Evolutionary conservation across 768 basidiomycete genomes (phyloP).

Genomic region (Mycena galopus): DNA sequence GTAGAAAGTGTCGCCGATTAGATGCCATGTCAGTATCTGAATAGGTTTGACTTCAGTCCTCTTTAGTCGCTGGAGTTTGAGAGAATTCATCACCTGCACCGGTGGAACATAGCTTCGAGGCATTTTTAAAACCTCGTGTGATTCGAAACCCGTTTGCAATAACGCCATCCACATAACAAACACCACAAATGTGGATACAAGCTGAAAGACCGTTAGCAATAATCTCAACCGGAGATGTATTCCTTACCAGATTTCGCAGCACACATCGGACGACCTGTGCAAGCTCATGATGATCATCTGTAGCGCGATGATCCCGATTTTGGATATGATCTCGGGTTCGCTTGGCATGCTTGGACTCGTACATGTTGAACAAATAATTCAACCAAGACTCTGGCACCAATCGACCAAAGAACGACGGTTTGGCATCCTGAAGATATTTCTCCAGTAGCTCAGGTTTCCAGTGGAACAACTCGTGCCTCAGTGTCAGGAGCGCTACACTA

Average conservation of each 20-base stretch:
- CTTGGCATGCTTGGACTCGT: constrained; percentile 19
- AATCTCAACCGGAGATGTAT: not conserved
- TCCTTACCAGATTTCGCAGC: constrained; percentile 8
- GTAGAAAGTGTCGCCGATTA: constrained; percentile 23
- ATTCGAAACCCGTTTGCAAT: constrained; percentile 24
- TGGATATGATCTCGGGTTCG: constrained; percentile 21
- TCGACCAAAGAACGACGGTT: constrained; percentile 12
- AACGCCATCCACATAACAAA: constrained; percentile 23
- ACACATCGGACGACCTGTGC: constrained; percentile 10
- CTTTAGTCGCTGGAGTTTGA: not conserved
- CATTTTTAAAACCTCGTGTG: constrained; percentile 8
- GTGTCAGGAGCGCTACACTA: constrained; percentile 18
- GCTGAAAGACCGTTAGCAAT: not conserved
- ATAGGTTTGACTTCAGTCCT: not conserved
- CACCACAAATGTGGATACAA: constrained; percentile 11
- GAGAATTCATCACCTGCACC: constrained; percentile 9
- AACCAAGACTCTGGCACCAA: constrained; percentile 22
- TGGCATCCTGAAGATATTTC: not conserved
- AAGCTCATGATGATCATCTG: constrained; percentile 20
- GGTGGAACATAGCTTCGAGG: constrained; percentile 22
- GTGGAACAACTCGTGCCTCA: constrained; percentile 23
- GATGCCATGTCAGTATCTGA: constrained; percentile 19
- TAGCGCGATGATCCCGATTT: constrained; percentile 12
- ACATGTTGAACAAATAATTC: constrained; percentile 13
- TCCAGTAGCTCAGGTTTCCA: constrained; percentile 23